Percentiles rank a stretch among this genome's conserved stretches.
phyloP scores from a whole-genome alignment of 306 rosid species.

The Macrotyloma uniflorum region DNA sequence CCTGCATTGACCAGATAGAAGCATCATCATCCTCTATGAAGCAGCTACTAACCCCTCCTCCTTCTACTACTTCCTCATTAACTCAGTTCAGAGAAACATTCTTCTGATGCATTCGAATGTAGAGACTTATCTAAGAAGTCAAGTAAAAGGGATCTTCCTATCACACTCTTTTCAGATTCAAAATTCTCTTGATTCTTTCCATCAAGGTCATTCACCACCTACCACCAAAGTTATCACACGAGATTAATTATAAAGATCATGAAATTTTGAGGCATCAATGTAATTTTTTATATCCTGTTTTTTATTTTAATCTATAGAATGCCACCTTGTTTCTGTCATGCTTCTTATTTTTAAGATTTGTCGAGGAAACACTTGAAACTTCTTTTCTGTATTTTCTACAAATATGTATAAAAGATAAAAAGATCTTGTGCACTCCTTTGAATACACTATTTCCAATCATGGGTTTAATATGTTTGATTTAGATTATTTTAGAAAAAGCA shows the following conservation, averaged over 20 bases:
- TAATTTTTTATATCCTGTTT: too few relatives aligned
- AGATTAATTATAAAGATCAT: background rate
- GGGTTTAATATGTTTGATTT: background rate
- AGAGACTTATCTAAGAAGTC: conserved; percentile 82
- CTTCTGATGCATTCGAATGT: conserved; percentile 47
- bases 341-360: background rate
- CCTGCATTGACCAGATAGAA: conserved; percentile 84
- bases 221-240: background rate
- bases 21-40: conserved; percentile 62
- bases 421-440: background rate
- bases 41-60: background rate
- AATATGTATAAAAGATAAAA: too few relatives aligned
- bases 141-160: conserved; percentile 63
- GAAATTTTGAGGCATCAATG: background rate
- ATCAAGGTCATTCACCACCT: conserved; percentile 49
- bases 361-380: background rate
- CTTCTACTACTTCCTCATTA: conserved; percentile 36
- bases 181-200: conserved; percentile 46
- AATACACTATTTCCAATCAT: background rate
- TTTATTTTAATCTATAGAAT: background rate
- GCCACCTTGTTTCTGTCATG: background rate
- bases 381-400: background rate
- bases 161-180: conserved; percentile 58
- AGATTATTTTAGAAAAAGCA: background rate
- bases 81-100: conserved; percentile 60